Base-by-base conservation (phyloP, 2,329 filamentous ascomycete species). In the Cladorrhinum sp. region DNA sequence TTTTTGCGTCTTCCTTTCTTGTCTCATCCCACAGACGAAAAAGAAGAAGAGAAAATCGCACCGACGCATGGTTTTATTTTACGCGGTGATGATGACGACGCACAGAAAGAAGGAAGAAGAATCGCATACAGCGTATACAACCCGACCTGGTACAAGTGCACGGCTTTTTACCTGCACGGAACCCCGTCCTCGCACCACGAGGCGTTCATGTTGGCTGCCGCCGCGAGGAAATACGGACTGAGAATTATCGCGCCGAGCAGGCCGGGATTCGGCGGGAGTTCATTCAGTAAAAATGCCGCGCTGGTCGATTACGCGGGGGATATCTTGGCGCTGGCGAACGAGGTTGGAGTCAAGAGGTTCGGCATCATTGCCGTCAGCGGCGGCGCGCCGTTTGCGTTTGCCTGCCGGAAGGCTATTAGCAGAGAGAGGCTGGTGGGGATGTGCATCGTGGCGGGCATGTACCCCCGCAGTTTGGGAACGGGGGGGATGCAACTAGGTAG, bases 61-160 rank as follows among this genome's bases (percentile, higher is more conserved):
- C 45, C 50, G 12, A 59, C 52, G 2, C 52, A 32, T 3, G 10
- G 55, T n/a, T 59, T 22, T 10, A 22, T 51, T 24, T 32, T 59
- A 2, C 36, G 9, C 55, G 54, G 36, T 24, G 25, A n/a, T n/a
- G n/a, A n/a, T n/a, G n/a, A n/a, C n/a, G n/a, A n/a, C n/a, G n/a
- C n/a, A n/a, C n/a, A n/a, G n/a, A n/a, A n/a, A n/a, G n/a, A n/a
- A n/a, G n/a, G n/a, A 23, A 41, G 49, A 12, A 29, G 25, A n/a
- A 49, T 61, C 18, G 48, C 50, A 16, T 57, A 53, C 23, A 36
- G 25, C 9, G 50, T 57, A n/a, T 53, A 61, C 16, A 51, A 55
- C 24, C 38, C 50, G 6, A 22, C 9, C 1, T 27, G 48, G 59
- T 62, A 57, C 22, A 75, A 77, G 73, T 73, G 72, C 66, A 75